Base-by-base conservation (phyloP, 2,329 filamentous ascomycete genomes). In the Aspergillus transmontanensis region DNA sequence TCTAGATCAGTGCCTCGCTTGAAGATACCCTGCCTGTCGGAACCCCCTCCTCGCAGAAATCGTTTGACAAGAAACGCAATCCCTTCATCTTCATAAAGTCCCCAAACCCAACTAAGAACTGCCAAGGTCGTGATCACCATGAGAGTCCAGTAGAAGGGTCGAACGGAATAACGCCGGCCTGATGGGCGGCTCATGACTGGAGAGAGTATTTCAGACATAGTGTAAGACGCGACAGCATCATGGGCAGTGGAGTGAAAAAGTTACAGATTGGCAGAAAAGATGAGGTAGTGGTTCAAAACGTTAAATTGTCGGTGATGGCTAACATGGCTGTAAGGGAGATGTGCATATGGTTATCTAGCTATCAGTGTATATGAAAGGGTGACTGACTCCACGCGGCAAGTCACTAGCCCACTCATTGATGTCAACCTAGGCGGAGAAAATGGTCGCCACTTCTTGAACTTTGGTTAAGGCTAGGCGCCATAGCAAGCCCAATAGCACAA, bases 101-200 rank as follows among this genome's bases (percentile, higher is more conserved):
- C 60, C 6, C 71, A n/a, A 5, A 65, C 48, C 69, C 73, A 72
- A 60, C 73, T 79, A 39, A 74, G 66, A 14, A 72, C 63, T 12
- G 72, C 71, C 57, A 82, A 68, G 34, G 67, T 57, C 2, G 70
- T 69, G 51, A 81, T 74, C 9, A 80, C 68, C 41, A 80, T 66
- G n/a, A 84, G 64, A 39, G 78, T 79, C 50, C 80, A 72, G 70
- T 79, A 83, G 71, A 84, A 84, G 23, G 81, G 78, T 54, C 80
- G 75, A 50, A 76, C 75, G 11, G 81, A 80, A 66, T 80, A 81
- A 60, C 68, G 71, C 65, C 76, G 62, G 57, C 60, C 64, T 58
- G 65, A 59, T 60, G 69, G 64, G 68, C 66, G 69, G 58, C 46
- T 59, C 62, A 70, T 64, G 23, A 66, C 61, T 46, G 68, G 63